Conservation (phyloP, 768 basidiomycete species). For the Boletus reticuloceps region DNA sequence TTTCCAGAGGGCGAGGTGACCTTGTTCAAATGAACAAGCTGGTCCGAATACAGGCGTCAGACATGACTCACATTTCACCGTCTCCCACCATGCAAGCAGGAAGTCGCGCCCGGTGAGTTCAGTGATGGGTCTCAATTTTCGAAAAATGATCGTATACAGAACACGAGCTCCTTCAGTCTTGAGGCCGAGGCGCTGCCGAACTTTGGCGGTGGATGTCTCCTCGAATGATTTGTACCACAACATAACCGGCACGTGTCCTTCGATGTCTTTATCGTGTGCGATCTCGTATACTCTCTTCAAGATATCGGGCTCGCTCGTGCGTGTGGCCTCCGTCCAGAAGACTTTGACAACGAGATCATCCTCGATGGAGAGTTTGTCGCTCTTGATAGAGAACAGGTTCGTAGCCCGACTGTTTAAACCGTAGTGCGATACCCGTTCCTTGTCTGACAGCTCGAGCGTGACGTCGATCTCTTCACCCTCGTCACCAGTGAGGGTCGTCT, state of each 20-base stretch:
- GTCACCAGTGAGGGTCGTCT: too few relatives aligned
- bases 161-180: background rate
- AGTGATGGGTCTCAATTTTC: background rate
- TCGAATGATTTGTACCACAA: background rate
- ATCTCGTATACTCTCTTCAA: too few relatives aligned
- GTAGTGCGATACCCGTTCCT: too few relatives aligned
- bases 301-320: background rate
- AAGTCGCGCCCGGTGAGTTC: background rate
- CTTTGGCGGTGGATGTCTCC: background rate
- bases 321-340: background rate
- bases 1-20: background rate
- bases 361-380: background rate
- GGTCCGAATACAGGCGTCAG: too few relatives aligned
- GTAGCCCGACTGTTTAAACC: too few relatives aligned
- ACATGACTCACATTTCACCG: too few relatives aligned
- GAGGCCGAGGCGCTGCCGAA: background rate
- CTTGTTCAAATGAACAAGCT: background rate
- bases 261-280: too few relatives aligned
- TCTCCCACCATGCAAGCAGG: too few relatives aligned
- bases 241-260: background rate
- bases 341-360: background rate
- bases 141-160: conserved; percentile 1
- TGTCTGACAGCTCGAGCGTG: too few relatives aligned
- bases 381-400: background rate
- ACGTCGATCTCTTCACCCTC: too few relatives aligned